Evolutionary conservation across 2,329 filamentous ascomycete genomes (phyloP), one percentile per base, ranked within the genome.

Genomic region (Penicillium sp.): DNA sequence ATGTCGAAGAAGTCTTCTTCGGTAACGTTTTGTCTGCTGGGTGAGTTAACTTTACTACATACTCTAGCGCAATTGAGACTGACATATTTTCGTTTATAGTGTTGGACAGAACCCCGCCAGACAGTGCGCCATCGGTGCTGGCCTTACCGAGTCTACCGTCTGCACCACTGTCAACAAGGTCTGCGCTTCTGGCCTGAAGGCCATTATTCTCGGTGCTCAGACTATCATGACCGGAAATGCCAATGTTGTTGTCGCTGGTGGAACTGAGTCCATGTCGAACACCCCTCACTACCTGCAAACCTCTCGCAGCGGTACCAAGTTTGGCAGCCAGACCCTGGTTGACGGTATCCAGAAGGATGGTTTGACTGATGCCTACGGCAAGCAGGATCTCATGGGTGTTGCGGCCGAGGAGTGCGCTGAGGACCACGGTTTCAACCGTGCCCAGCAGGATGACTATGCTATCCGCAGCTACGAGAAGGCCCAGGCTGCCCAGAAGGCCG

Each of bases 121-220:
- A 69, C 94, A 99, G 80, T 95, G 90, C 76, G 91, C 92, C 67
- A 84, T 99, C 69, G 85, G 87, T 67, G 94, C 91, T 69, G 94
- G 94, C 60, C 89, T 99, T 62, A 79, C 86, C 52, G 82, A 95
- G 61, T 82, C 83, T 52, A 89, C 89, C 61, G 84, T 95, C 65
- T 89, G 88, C 78, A 99, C 94, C 44, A 96, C 92, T 50, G 85
- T 99, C 71, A 99, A 99, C 87, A 99, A 99, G 82, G 94, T 99
- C 73, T 99, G 94, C 83, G 94, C 94, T 61, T 97, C 92, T 10
- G 87, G 88, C 42, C 80, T 97, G 73, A 99, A 99, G 82, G 90
- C 94, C 65, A 88, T 99, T 71, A 91, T 96, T 63, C 83, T 99
- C 58, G 94, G 89, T 65, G 90, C 93, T 49, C 94, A 97, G 78